Evolutionary conservation across 331 rosid genomes (phyloP), one percentile per base, ranked within the genome.

Genomic region (Quercus lobata): DNA sequence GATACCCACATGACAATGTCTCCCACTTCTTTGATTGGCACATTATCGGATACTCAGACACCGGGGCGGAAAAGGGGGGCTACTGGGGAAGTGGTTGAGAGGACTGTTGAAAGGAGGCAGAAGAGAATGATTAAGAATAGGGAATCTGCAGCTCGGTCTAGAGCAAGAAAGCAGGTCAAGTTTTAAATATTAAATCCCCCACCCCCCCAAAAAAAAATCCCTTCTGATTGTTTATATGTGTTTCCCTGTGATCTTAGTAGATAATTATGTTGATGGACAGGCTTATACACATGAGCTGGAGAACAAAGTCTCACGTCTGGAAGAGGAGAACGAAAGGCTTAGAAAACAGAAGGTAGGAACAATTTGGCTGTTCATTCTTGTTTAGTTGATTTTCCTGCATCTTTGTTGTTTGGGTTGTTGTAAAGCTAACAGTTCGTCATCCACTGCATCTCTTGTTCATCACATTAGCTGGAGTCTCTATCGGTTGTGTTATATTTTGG

Each of bases 221-320:
- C 60, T 34, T 57, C 57, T 41, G 56, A 71, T 35, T 21, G 53
- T 24, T 21, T 73, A n/a, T 8, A 2, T 57, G 4, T n/a, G 24
- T 74, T 14, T 49, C 18, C 8, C 22, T 25, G 30, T 75, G 25
- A 75, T 53, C 44, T 61, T 72, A 78, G 66, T 68, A 19, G 41
- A 71, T 69, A 54, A 75, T 22, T 69, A 21, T 80, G 72, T 73
- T 65, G 77, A 73, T 79, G 76, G 72, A 52, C 86, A 87, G 90
- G 90, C 90, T 79, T 87, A 87, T 80, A 87, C 88, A 18, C 86
- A 87, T 18, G 90, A 87, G 56, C 76, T 87, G 88, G 88, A 87
- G 86, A 79, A 76, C 72, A 87, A 87, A 82, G 88, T 87, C 74
- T 82, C 77, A 5, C 85, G 15, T 34, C 86, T 87, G 44, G 90